These are phyloP conservation scores for Sarocladiaceae sp. DNA, from an alignment of 2,329 filamentous ascomycete species.

Conservation along the genomic window DNA sequence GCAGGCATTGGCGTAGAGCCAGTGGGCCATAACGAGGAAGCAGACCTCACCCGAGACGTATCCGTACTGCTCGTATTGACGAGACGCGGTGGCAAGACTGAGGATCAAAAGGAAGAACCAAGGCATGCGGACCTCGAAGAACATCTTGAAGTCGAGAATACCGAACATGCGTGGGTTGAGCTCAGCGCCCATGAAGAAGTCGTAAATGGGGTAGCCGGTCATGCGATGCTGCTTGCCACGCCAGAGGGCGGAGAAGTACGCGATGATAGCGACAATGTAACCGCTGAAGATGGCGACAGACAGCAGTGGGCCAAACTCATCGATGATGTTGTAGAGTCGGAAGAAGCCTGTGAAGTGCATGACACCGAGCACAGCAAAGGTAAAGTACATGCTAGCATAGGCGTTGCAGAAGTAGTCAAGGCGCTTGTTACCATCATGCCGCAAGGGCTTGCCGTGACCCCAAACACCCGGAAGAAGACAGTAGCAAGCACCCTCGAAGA, in stretches of 20 bases:
- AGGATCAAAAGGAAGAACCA: slow-evolving; percentile 87
- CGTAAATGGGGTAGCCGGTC: slow-evolving; percentile 79
- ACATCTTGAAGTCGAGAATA: slow-evolving; percentile 92
- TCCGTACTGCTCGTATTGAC: slow-evolving; percentile 79
- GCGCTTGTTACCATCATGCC: slow-evolving; percentile 76
- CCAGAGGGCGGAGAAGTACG: slow-evolving; percentile 76
- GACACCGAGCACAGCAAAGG: slow-evolving; percentile 60
- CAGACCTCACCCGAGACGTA: slow-evolving; percentile 80
- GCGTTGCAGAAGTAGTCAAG: slow-evolving; percentile 93
- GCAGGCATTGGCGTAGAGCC: slow-evolving; percentile 86
- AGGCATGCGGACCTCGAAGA: slow-evolving; percentile 85
- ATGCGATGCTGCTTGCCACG: slow-evolving; percentile 86
- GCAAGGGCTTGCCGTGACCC: slow-evolving; percentile 80
- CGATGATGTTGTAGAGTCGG: slow-evolving; percentile 84
- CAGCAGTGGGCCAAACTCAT: slow-evolving; percentile 91
- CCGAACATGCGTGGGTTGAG: slow-evolving; percentile 84
- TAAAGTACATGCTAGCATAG: slow-evolving; percentile 80
- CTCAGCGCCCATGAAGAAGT: slow-evolving; percentile 92
- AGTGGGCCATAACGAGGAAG: slow-evolving; percentile 85
- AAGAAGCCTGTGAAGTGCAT: slow-evolving; percentile 82
- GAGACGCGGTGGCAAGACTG: slow-evolving; percentile 66
- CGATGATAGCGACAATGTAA: slow-evolving; percentile 73
- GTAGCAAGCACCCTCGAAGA: slow-evolving; percentile 80
- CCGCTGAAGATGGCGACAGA: slow-evolving; percentile 89
- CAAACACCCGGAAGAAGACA: slow-evolving; percentile 81